Base-by-base conservation (phyloP, 208 protist genomes). In the Acanthamoeba healyi region DNA sequence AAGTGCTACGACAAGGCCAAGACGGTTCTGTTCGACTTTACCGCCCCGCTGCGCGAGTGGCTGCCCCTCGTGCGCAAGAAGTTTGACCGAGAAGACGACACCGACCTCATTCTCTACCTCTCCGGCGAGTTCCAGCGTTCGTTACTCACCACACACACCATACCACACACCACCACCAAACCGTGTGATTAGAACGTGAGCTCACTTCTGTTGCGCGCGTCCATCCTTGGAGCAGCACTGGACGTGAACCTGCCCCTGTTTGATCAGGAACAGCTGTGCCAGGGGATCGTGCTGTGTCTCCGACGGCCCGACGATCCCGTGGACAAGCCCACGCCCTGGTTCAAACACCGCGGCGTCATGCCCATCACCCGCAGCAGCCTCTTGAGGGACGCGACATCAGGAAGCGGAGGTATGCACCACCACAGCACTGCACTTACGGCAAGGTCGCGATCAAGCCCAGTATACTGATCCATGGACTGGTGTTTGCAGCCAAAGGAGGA, bases 321-420 rank as follows among this genome's bases (percentile, higher is more conserved):
- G 44, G 81, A 88, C 81, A 88, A 88, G 38, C 49, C 44, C 81
- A 88, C 81, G 10, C 32, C 54, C n/a, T 88, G 49, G 49, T 88
- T 65, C 44, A 88, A 88, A 46, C 81, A 88, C 32, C 81, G 81
- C 81, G 54, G 32, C 63, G 46, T 26, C 46, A 1, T 88, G 46
- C n/a, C 44, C 9, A 40, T 63, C 46, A 63, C n/a, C n/a, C 81
- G 81, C n/a, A 24, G 42, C 24, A 19, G 10, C 24, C 29, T 54
- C 36, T 15, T 44, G 22, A 12, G 70, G 24, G 70, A 79, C n/a
- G 17, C 40, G 9, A 29, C 54, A 15, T 22, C 54, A 1, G n/a
- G 0, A 9, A 61, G 22, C 54, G 70, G 40, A 29, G 38, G 1
- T 3, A 32, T 22, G 17, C 36, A 40, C 67, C 0, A 4, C 26